A percentile compares a stretch with the other conserved stretches of the same genome.
phyloP scores from a whole-genome alignment of 2,329 filamentous ascomycete genomes.

The Rhinocladiella similis region DNA sequence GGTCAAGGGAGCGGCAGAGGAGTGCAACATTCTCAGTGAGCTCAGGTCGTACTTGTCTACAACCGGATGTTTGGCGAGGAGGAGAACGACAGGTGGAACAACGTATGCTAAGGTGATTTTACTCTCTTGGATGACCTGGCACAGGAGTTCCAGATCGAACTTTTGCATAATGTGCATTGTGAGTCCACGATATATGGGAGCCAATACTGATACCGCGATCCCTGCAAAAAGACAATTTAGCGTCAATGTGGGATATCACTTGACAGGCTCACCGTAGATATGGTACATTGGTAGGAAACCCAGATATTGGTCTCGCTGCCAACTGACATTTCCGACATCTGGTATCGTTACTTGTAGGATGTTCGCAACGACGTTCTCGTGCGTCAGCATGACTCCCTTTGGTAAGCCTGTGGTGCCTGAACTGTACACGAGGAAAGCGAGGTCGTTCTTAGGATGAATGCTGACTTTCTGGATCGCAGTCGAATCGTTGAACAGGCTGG shows the following conservation, averaged over 20 bases:
- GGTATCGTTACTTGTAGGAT: constrained; percentile 59
- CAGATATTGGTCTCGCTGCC: constrained; percentile 65
- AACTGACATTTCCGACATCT: constrained; percentile 55
- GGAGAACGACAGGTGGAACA: constrained; percentile 78
- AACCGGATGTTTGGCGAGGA: constrained; percentile 73
- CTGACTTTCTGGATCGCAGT: constrained; percentile 62
- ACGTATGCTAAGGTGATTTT: constrained; percentile 75
- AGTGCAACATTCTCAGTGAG: constrained; percentile 80
- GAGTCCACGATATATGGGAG: constrained; percentile 60
- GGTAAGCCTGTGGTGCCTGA: constrained; percentile 87
- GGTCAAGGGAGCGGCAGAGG: constrained; percentile 80
- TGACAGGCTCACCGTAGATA: constrained; percentile 61
- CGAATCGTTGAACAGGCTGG: constrained; percentile 57
- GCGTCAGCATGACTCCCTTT: constrained; percentile 86
- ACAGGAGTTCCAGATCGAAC: constrained; percentile 80
- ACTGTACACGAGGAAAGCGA: constrained; percentile 83
- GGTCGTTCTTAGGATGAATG: constrained; percentile 67
- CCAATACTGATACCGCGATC: constrained; percentile 67
- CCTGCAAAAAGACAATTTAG: constrained; percentile 48
- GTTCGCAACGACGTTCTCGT: constrained; percentile 79
- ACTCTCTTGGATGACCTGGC: constrained; percentile 71
- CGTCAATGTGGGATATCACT: constrained; percentile 27
- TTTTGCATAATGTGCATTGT: constrained; percentile 70
- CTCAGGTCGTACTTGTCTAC: constrained; percentile 79
- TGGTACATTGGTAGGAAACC: constrained; percentile 87